These are phyloP conservation scores for Ceratocystis huliohia DNA, from an alignment of 2,329 filamentous ascomycete species.

Conservation along the genomic window DNA sequence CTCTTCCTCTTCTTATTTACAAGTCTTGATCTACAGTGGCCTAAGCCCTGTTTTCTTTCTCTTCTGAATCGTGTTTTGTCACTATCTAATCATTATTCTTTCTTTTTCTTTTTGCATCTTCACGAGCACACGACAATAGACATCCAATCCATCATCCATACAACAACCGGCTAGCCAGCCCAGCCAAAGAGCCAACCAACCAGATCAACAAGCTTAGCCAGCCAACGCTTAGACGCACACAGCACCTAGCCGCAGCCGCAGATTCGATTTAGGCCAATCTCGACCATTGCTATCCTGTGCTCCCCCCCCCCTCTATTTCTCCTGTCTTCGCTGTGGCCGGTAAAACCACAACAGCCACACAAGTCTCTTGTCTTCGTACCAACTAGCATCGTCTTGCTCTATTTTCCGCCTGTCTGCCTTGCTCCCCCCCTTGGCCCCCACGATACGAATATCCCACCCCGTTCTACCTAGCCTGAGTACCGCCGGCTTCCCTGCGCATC, in stretches of 20 bases:
- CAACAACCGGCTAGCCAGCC: neutral
- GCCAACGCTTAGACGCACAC: neutral
- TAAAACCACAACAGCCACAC: too few species aligned
- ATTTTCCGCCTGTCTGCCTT: neutral
- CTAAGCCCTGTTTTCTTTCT: constrained; percentile 10
- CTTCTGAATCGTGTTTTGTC: neutral
- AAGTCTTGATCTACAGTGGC: constrained; percentile 10
- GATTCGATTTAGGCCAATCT: neutral
- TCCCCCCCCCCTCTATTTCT: neutral
- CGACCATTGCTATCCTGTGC: neutral
- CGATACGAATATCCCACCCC: neutral
- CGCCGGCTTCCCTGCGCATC: constrained; percentile 24
- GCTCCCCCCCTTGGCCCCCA: neutral
- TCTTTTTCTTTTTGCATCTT: constrained; percentile 9
- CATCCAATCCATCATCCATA: neutral
- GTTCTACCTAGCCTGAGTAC: neutral
- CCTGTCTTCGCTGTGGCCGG: too few species aligned
- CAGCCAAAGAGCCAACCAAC: neutral
- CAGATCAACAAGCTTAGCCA: too few species aligned
- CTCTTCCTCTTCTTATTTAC: neutral
- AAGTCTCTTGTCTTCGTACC: too few species aligned
- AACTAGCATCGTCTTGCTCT: too few species aligned
- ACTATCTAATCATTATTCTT: constrained; percentile 1
- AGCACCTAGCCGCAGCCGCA: neutral
- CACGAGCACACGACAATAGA: neutral